These are phyloP conservation scores for Wickerhamomyces sp. DNA, from an alignment of 1,139 yeast genomes.

Conservation along the genomic window DNA sequence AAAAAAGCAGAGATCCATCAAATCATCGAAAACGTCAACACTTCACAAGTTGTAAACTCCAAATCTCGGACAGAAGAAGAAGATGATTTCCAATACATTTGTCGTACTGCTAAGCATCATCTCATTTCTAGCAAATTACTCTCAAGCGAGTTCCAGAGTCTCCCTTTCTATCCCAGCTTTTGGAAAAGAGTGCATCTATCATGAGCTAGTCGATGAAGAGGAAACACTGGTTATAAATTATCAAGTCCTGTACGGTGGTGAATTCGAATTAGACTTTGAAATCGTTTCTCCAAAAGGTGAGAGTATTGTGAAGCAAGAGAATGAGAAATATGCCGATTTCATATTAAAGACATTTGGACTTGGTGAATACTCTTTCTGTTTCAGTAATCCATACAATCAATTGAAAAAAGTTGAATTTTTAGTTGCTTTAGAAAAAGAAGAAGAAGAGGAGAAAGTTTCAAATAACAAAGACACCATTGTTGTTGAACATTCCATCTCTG, in stretches of 20 bases:
- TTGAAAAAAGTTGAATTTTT: slow-evolving; percentile 64
- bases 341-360: slow-evolving; percentile 43
- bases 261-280: slow-evolving; percentile 61
- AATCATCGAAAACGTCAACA: not conserved
- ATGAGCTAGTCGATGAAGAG: slow-evolving; percentile 28
- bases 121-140: not conserved
- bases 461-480: slow-evolving; percentile 47
- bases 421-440: slow-evolving; percentile 47
- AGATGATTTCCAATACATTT: not conserved
- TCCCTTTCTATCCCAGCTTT: slow-evolving; percentile 27
- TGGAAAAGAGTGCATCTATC: slow-evolving; percentile 37
- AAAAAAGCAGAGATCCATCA: not conserved
- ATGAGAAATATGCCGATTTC: slow-evolving; percentile 58
- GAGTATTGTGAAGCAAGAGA: slow-evolving; percentile 45
- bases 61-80: not conserved
- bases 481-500: slow-evolving; percentile 52
- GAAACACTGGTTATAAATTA: slow-evolving; percentile 35
- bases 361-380: slow-evolving; percentile 67
- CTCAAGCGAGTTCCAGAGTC: slow-evolving; percentile 16
- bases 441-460: slow-evolving; percentile 45
- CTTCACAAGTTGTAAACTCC: too few species aligned
- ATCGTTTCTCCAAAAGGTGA: slow-evolving; percentile 58
- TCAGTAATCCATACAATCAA: slow-evolving; percentile 60
- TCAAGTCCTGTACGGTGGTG: slow-evolving; percentile 60
- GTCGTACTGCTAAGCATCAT: not conserved